Evolutionary conservation across 2,329 filamentous ascomycete genomes (phyloP).

Genomic region (Lachnum nothofagi): DNA sequence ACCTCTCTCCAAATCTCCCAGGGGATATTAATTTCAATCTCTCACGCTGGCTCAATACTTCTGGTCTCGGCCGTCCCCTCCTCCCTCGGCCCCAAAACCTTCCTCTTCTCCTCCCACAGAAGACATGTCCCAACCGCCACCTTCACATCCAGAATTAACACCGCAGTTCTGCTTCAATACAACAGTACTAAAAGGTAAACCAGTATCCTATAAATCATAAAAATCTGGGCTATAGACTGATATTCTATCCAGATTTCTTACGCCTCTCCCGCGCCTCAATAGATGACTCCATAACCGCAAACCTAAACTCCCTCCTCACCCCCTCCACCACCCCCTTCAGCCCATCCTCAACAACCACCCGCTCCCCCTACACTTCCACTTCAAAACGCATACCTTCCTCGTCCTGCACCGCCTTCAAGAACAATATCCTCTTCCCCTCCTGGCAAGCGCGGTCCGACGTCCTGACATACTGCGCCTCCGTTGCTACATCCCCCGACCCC

Average conservation of each 20-base stretch:
- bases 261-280: slow-evolving; percentile 76
- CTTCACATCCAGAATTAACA: slow-evolving; percentile 48
- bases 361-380: slow-evolving; percentile 46
- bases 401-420: slow-evolving; percentile 68
- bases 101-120: slow-evolving; percentile 11
- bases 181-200: slow-evolving; percentile 58
- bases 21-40: too few species aligned
- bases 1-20: too few species aligned
- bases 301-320: slow-evolving; percentile 81
- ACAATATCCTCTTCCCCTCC: slow-evolving; percentile 75
- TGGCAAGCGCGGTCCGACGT: slow-evolving; percentile 83
- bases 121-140: slow-evolving; percentile 27
- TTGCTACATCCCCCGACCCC: slow-evolving; percentile 82
- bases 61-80: slow-evolving; percentile 28
- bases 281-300: slow-evolving; percentile 90
- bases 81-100: slow-evolving; percentile 18
- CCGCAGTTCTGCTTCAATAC: slow-evolving; percentile 77
- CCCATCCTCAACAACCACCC: slow-evolving; percentile 66
- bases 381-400: slow-evolving; percentile 52
- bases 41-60: slow-evolving; percentile 30
- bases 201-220: too few species aligned
- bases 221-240: slow-evolving; percentile 10
- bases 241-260: slow-evolving; percentile 66
- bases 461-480: slow-evolving; percentile 80
- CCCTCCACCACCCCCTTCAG: slow-evolving; percentile 71